phyloP scores from a whole-genome alignment of 2,329 filamentous ascomycete species.

The Pseudogymnoascus sp. region DNA sequence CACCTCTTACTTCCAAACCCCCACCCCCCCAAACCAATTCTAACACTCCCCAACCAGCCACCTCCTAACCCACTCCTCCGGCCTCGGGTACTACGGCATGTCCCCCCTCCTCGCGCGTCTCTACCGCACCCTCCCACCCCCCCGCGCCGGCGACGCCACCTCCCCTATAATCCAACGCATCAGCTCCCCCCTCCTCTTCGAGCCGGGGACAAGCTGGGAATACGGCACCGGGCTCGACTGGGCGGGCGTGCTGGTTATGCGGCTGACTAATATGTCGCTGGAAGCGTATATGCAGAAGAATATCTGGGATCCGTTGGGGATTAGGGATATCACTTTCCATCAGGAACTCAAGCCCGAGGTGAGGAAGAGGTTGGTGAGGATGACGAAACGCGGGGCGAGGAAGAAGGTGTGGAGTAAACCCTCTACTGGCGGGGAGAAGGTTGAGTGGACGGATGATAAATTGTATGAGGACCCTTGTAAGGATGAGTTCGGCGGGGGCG shows the following conservation, averaged over 20 bases:
- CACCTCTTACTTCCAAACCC: not conserved
- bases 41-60: constrained; percentile 19
- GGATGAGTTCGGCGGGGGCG: constrained; percentile 30
- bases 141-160: not conserved
- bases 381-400: constrained; percentile 11
- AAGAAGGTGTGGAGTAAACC: not conserved
- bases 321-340: constrained; percentile 19
- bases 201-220: constrained; percentile 54
- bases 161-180: not conserved
- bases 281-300: constrained; percentile 19
- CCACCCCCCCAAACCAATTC: not conserved
- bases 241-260: constrained; percentile 44
- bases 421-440: constrained; percentile 5
- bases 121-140: constrained; percentile 5
- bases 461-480: constrained; percentile 14
- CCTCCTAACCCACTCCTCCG: constrained; percentile 23
- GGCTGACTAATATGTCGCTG: constrained; percentile 22
- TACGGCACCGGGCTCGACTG: constrained; percentile 49
- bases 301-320: constrained; percentile 21
- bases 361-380: constrained; percentile 14
- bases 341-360: constrained; percentile 20
- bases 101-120: constrained; percentile 11
- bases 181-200: constrained; percentile 47
- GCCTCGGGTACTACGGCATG: constrained; percentile 19
- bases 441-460: constrained; percentile 2